These are phyloP conservation scores for Kodamaea alishanica DNA, from an alignment of 1,139 yeast species.

Conservation along the genomic window DNA sequence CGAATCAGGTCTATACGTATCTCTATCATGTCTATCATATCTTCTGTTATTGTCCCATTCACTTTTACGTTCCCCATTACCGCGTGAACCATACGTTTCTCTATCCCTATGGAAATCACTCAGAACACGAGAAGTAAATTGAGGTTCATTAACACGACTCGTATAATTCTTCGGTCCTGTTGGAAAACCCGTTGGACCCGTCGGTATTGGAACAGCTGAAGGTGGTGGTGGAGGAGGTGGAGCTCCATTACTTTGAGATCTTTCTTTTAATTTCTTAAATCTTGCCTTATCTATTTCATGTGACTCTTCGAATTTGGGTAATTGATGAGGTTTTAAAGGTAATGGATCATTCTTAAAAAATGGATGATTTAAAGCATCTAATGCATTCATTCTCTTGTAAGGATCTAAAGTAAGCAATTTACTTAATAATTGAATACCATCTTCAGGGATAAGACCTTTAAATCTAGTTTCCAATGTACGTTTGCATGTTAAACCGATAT, in stretches of 20 bases:
- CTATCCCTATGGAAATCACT: neutral
- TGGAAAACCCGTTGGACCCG: neutral
- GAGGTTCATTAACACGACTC: too few species aligned
- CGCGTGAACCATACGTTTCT: neutral
- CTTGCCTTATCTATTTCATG: slow-evolving; percentile 82
- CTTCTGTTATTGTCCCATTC: slow-evolving; percentile 1
- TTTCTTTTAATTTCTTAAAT: slow-evolving; percentile 39
- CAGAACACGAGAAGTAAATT: neutral
- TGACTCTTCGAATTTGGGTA: slow-evolving; percentile 76
- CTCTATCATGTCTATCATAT: neutral
- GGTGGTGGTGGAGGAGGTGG: too few species aligned
- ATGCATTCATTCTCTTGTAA: slow-evolving; percentile 66
- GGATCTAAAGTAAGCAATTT: slow-evolving; percentile 68
- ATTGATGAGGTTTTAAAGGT: slow-evolving; percentile 52
- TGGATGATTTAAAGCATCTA: slow-evolving; percentile 66
- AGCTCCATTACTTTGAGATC: neutral
- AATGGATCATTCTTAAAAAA: slow-evolving; percentile 66
- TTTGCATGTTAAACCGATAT: slow-evolving; percentile 44
- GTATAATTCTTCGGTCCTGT: neutral
- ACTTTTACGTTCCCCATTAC: neutral
- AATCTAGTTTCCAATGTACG: slow-evolving; percentile 52
- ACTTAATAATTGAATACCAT: slow-evolving; percentile 45
- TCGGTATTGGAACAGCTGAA: neutral
- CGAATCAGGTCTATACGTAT: slow-evolving; percentile 1
- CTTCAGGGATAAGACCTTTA: slow-evolving; percentile 27